A percentile compares a stretch with the other conserved stretches of the same genome.
Evolutionary conservation across 768 basidiomycete genomes (phyloP).

Genomic region (Boletus coccyginus): DNA sequence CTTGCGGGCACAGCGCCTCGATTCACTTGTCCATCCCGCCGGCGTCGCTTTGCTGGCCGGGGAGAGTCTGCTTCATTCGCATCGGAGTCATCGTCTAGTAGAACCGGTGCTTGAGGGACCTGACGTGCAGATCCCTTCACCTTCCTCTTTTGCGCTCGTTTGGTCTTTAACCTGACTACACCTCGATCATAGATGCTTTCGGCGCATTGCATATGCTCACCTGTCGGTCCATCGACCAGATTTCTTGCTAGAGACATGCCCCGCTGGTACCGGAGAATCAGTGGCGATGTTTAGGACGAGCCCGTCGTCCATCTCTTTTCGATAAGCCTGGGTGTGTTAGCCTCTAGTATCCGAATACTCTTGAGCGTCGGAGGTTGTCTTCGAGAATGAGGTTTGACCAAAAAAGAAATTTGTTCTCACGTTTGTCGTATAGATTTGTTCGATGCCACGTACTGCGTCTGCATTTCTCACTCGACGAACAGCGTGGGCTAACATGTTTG

Average conservation of each 20-base stretch:
- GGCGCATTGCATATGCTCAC: constrained; percentile 36
- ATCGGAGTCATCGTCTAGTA: constrained; percentile 20
- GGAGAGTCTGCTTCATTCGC: constrained; percentile 17
- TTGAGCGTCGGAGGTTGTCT: neutral
- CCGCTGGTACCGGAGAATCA: constrained; percentile 32
- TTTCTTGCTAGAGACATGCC: constrained; percentile 40
- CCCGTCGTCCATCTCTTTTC: constrained; percentile 59
- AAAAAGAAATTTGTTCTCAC: constrained; percentile 29
- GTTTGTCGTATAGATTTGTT: neutral
- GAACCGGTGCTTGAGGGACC: constrained; percentile 3
- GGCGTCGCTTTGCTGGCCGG: constrained; percentile 49
- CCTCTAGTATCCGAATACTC: neutral
- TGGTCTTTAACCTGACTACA: constrained; percentile 63
- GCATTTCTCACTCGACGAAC: constrained; percentile 11
- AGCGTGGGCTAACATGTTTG: constrained; percentile 43
- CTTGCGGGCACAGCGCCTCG: constrained; percentile 14
- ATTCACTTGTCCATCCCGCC: constrained; percentile 27
- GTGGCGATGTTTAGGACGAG: constrained; percentile 70
- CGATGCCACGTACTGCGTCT: constrained; percentile 18
- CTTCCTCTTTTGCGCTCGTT: constrained; percentile 65
- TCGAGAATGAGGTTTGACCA: neutral
- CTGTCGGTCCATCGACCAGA: constrained; percentile 79
- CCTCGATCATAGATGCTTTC: neutral
- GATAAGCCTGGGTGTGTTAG: neutral
- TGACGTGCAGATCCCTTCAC: constrained; percentile 31